Evolutionary conservation across 2,329 filamentous ascomycete species (phyloP).

Genomic region (Penicillium fuscoglaucum): DNA sequence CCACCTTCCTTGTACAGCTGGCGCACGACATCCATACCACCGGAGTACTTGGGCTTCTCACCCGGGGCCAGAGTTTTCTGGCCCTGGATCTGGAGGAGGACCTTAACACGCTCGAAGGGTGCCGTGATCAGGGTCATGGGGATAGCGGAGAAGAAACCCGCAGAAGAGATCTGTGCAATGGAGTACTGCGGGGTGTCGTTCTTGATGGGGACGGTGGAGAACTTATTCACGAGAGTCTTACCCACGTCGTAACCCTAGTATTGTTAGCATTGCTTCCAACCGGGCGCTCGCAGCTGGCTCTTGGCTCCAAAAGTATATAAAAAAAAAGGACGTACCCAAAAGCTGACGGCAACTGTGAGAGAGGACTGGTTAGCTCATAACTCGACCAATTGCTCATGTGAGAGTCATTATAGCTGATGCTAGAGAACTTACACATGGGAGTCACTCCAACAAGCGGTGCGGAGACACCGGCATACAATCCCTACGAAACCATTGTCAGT

Average conservation of each 20-base stretch:
- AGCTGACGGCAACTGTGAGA: conserved; percentile 62
- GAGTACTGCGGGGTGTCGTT: conserved; percentile 66
- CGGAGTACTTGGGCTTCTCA: conserved; percentile 88
- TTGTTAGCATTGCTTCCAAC: conserved; percentile 20
- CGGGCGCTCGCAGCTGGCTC: neutral
- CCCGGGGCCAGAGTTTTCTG: conserved; percentile 81
- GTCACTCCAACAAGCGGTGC: conserved; percentile 94
- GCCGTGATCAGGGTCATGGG: conserved; percentile 99
- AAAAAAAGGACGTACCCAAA: conserved; percentile 54
- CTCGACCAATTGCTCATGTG: neutral
- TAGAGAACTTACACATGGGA: conserved; percentile 82
- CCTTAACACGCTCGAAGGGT: conserved; percentile 97
- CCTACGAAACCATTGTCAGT: conserved; percentile 46
- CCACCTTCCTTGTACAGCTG: conserved; percentile 93
- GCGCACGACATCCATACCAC: conserved; percentile 84
- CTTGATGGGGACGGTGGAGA: conserved; percentile 63
- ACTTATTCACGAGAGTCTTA: conserved; percentile 75
- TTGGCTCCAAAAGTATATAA: neutral
- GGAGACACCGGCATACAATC: conserved; percentile 94
- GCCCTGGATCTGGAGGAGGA: conserved; percentile 95
- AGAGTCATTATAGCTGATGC: conserved; percentile 2
- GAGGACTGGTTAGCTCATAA: conserved; percentile 3
- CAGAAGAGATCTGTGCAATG: conserved; percentile 83
- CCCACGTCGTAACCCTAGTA: conserved; percentile 92
- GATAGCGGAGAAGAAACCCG: conserved; percentile 96